Percentiles rank a stretch among this genome's conserved stretches.
These are phyloP conservation scores for Posidonia oceanica DNA, from an alignment of 116 monocot genomes.

Conservation along the genomic window DNA sequence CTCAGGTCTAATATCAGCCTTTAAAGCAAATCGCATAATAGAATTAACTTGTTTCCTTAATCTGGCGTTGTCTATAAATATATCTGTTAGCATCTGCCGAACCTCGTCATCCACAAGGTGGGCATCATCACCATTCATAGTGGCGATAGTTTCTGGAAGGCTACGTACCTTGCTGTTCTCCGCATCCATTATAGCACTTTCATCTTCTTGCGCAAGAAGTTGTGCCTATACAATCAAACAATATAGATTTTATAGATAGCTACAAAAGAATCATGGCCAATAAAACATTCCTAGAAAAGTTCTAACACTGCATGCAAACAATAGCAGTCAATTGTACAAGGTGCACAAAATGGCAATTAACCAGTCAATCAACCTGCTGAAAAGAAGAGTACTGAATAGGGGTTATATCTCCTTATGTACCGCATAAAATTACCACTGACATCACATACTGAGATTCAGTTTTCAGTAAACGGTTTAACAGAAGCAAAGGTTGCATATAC, in stretches of 20 bases:
- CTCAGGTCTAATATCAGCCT: constrained; percentile 27
- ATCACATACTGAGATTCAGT: too few species aligned
- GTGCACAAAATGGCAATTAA: too few species aligned
- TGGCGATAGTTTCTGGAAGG: constrained; percentile 3
- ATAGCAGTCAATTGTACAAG: too few species aligned
- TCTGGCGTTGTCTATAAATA: constrained; percentile 67
- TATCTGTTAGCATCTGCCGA: constrained; percentile 43
- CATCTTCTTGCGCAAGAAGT: constrained; percentile 72
- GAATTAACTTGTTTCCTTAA: constrained; percentile 71
- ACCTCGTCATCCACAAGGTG: constrained; percentile 30
- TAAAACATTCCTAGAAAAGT: neutral
- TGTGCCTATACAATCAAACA: constrained; percentile 43
- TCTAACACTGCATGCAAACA: too few species aligned
- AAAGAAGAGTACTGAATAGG: too few species aligned
- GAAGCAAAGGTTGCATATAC: too few species aligned
- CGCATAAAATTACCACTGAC: too few species aligned
- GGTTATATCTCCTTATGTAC: too few species aligned
- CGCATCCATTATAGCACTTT: constrained; percentile 6
- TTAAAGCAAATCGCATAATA: constrained; percentile 44
- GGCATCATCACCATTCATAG: constrained; percentile 33
- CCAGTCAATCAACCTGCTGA: too few species aligned
- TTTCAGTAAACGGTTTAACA: too few species aligned
- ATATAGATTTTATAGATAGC: neutral
- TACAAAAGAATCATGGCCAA: neutral
- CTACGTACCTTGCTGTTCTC: constrained; percentile 3